Evolutionary conservation across 176 grass and related monocot genomes (phyloP).

Genomic region (Musa acuminata): DNA sequence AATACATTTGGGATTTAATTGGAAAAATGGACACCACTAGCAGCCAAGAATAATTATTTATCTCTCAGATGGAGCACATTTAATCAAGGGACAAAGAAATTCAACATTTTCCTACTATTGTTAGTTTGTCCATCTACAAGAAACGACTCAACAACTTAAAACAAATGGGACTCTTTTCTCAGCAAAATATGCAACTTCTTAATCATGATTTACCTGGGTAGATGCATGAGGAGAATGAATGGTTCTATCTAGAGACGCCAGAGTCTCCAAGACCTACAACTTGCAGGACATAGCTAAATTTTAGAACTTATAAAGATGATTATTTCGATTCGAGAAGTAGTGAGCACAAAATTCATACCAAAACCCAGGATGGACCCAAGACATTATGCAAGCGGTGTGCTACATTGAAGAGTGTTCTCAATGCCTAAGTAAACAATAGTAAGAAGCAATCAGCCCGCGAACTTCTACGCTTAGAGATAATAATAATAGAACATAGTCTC

Average conservation of each 20-base stretch:
- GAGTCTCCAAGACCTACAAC: slow-evolving; percentile 84
- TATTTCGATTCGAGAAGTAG: neutral
- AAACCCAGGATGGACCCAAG: slow-evolving; percentile 86
- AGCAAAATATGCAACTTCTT: slow-evolving; percentile 12
- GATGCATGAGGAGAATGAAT: slow-evolving; percentile 98
- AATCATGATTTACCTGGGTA: slow-evolving; percentile 54
- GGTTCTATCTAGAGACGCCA: slow-evolving; percentile 87
- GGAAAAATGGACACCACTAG: no score
- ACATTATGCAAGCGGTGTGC: slow-evolving; percentile 98
- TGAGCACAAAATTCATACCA: slow-evolving; percentile 37
- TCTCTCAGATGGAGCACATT: neutral
- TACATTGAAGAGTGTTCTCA: slow-evolving; percentile 96
- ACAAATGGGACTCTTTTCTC: neutral
- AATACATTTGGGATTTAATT: no score
- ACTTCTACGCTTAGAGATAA: neutral
- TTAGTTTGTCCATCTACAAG: neutral
- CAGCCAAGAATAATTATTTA: neutral
- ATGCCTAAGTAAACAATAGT: slow-evolving; percentile 41
- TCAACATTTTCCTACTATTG: no score
- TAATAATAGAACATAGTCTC: slow-evolving; percentile 3
- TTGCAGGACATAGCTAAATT: slow-evolving; percentile 1
- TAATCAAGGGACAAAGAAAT: neutral
- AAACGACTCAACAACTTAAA: neutral
- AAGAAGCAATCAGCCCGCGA: slow-evolving; percentile 23
- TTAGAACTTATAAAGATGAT: slow-evolving; percentile 11